Evolutionary conservation across 805 yeast genomes (phyloP).

Genomic region (Saccharomycopsis olivae): DNA sequence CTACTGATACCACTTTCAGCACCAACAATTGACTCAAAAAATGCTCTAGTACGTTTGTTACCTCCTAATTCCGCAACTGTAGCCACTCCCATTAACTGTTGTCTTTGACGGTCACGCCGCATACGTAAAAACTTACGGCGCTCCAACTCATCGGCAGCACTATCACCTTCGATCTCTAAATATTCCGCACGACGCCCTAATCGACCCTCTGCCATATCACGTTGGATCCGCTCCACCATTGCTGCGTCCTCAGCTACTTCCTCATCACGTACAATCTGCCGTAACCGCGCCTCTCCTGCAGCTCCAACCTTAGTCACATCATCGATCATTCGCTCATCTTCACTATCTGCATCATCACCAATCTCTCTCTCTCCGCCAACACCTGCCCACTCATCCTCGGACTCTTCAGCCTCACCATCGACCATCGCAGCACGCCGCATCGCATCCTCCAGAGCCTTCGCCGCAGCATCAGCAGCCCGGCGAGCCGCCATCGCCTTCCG

Average conservation of each 20-base stretch:
- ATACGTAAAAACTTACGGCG: constrained; percentile 26
- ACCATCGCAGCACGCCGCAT: background rate
- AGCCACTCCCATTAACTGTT: constrained; percentile 37
- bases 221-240: constrained; percentile 50
- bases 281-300: constrained; percentile 42
- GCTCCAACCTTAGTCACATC: constrained; percentile 49
- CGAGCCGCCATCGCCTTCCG: too few relatives aligned
- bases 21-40: constrained; percentile 43
- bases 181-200: constrained; percentile 46
- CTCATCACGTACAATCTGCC: constrained; percentile 47
- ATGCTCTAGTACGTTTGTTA: constrained; percentile 52
- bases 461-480: too few relatives aligned
- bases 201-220: constrained; percentile 61
- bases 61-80: constrained; percentile 34
- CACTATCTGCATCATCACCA: constrained; percentile 40
- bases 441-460: too few relatives aligned
- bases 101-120: constrained; percentile 33
- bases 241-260: constrained; percentile 52
- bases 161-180: constrained; percentile 62
- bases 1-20: constrained; percentile 23
- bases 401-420: constrained; percentile 80
- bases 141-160: constrained; percentile 35
- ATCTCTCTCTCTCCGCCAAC: constrained; percentile 60
- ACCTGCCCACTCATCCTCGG: constrained; percentile 84
- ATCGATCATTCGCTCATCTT: constrained; percentile 70